Evolutionary conservation across 2,329 filamentous ascomycete species (phyloP).

Genomic region (Elsinoe batatas): DNA sequence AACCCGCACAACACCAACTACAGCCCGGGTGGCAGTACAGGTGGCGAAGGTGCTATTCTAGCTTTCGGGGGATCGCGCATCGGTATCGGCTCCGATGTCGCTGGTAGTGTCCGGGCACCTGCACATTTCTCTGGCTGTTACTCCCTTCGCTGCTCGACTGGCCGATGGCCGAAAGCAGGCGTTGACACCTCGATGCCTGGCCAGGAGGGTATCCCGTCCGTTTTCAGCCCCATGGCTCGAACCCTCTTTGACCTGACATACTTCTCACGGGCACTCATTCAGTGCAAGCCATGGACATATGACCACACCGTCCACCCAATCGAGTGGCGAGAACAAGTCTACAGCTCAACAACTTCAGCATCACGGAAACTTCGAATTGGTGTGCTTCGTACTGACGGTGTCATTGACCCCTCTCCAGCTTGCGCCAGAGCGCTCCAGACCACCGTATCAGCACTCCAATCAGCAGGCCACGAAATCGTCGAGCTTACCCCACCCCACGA

Average conservation of each 20-base stretch:
- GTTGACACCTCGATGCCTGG: conserved; percentile 83
- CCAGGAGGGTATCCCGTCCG: conserved; percentile 79
- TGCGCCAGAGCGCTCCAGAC: conserved; percentile 66
- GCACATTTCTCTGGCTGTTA: conserved; percentile 89
- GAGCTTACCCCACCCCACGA: conserved; percentile 56
- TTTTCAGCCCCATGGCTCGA: conserved; percentile 86
- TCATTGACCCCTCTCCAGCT: conserved; percentile 78
- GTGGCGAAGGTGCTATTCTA: conserved; percentile 71
- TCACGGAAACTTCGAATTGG: conserved; percentile 62
- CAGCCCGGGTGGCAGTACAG: conserved; percentile 80
- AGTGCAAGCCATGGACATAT: conserved; percentile 81
- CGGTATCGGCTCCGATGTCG: conserved; percentile 83
- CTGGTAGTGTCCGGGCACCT: conserved; percentile 75
- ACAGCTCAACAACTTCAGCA: conserved; percentile 49
- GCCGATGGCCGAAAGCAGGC: conserved; percentile 79
- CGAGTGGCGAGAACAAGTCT: conserved; percentile 59
- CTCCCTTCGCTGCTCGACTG: conserved; percentile 74
- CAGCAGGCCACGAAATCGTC: conserved; percentile 65
- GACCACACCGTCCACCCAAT: conserved; percentile 79
- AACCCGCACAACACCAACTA: conserved; percentile 81
- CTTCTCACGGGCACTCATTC: conserved; percentile 67
- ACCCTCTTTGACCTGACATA: conserved; percentile 75
- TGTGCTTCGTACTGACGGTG: conserved; percentile 59
- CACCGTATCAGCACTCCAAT: conserved; percentile 57
- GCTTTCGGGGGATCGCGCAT: conserved; percentile 75